Evolutionary conservation across 2,329 filamentous ascomycete species (phyloP).

Genomic region (Trichophyton mentagrophytes): DNA sequence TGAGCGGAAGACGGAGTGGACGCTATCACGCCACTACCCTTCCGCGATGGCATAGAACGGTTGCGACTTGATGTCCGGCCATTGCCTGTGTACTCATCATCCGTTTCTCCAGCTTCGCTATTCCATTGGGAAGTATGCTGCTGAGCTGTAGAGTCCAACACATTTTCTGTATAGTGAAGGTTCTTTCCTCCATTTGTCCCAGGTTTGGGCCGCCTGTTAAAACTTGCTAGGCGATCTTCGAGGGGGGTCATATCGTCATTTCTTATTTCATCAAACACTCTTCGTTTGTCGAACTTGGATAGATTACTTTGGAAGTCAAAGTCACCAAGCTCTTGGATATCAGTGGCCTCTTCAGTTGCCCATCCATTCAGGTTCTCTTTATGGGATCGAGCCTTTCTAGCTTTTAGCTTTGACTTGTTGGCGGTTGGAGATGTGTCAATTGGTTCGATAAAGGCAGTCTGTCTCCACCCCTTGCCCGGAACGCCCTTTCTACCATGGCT

Average conservation of each 20-base stretch:
- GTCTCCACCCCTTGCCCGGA: slow-evolving; percentile 50
- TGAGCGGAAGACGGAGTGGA: slow-evolving; percentile 27
- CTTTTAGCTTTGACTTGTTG: slow-evolving; percentile 30
- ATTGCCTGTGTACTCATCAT: slow-evolving; percentile 30
- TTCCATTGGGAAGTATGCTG: slow-evolving; percentile 43
- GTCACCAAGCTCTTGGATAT: slow-evolving; percentile 83
- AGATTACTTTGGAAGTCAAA: slow-evolving; percentile 87
- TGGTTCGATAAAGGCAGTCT: slow-evolving; percentile 52
- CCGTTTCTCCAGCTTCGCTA: slow-evolving; percentile 57
- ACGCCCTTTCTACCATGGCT: slow-evolving; percentile 29
- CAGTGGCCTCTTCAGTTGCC: slow-evolving; percentile 91
- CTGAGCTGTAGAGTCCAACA: slow-evolving; percentile 52
- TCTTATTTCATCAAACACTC: slow-evolving; percentile 81
- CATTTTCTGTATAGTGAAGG: slow-evolving; percentile 80
- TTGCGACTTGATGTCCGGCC: slow-evolving; percentile 33
- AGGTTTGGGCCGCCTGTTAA: slow-evolving; percentile 58
- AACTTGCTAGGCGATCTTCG: slow-evolving; percentile 75
- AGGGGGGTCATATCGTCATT: slow-evolving; percentile 83
- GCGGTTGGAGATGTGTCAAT: slow-evolving; percentile 28
- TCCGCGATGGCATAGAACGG: slow-evolving; percentile 29
- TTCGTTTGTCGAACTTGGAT: slow-evolving; percentile 88
- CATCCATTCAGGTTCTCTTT: slow-evolving; percentile 62
- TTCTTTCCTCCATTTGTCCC: slow-evolving; percentile 76
- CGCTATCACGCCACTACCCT: slow-evolving; percentile 30
- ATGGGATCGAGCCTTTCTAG: slow-evolving; percentile 32